Percentiles rank a stretch among this genome's conserved stretches.
Conservation (phyloP, 352 stramenopile species). For the Pythium rishiriense region DNA sequence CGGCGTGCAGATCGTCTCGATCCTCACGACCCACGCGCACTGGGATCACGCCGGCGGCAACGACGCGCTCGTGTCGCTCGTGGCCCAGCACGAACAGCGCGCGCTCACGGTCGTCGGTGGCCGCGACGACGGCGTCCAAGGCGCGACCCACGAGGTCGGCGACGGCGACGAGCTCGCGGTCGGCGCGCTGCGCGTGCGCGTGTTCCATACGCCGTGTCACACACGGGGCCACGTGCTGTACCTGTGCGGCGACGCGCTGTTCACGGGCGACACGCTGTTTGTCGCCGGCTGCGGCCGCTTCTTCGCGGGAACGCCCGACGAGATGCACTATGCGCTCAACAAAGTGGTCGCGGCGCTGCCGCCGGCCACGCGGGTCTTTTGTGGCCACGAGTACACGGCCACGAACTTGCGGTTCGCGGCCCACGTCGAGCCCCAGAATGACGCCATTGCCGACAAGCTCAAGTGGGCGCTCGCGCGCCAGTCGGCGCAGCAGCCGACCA, state of each 20-base stretch:
- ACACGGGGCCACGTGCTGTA: slow-evolving; percentile 89
- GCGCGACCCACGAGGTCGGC: slow-evolving; percentile 52
- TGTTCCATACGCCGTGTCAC: slow-evolving; percentile 91
- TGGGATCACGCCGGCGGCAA: slow-evolving; percentile 91
- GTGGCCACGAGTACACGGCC: slow-evolving; percentile 93
- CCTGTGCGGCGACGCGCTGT: slow-evolving; percentile 69
- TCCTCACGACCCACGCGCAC: slow-evolving; percentile 92
- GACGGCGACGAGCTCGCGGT: slow-evolving; percentile 74
- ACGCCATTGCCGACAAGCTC: slow-evolving; percentile 61
- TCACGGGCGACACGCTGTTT: slow-evolving; percentile 93
- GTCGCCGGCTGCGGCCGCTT: slow-evolving; percentile 90
- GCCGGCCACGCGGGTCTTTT: slow-evolving; percentile 77
- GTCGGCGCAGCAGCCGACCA: slow-evolving; percentile 60
- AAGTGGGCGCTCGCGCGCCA: slow-evolving; percentile 47
- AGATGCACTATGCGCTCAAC: slow-evolving; percentile 89
- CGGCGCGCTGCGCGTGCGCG: slow-evolving; percentile 48
- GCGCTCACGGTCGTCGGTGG: slow-evolving; percentile 73
- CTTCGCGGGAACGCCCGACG: slow-evolving; percentile 63
- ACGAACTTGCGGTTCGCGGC: slow-evolving; percentile 90
- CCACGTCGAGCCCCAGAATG: slow-evolving; percentile 90
- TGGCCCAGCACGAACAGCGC: slow-evolving; percentile 36
- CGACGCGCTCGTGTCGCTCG: slow-evolving; percentile 51
- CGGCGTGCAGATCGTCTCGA: slow-evolving; percentile 72
- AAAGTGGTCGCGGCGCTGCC: slow-evolving; percentile 74
- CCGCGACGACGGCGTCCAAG: slow-evolving; percentile 63